Evolutionary conservation across 176 grass and related monocot genomes (phyloP), one percentile per base, ranked within the genome.

Genomic region (maize (Zea mays)): DNA sequence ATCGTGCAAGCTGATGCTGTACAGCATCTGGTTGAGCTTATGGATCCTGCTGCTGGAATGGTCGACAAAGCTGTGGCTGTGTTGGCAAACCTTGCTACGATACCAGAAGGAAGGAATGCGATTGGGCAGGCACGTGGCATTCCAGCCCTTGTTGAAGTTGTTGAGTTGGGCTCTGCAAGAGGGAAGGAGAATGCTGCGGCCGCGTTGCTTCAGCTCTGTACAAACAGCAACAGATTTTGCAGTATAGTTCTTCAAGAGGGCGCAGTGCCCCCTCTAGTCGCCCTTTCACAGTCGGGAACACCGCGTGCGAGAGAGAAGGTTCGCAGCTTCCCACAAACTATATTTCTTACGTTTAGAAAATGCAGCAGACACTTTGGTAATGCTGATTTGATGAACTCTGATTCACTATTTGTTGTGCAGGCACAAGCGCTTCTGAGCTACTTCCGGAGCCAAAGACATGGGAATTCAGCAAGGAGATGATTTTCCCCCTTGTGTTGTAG

Each of bases 21-120:
- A 68, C 87, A 0, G 72, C 58, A 93, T 72, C 84, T 97, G 36
- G 94, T 97, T 12, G 94, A 97, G 37, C 87, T 97, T 66, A 97
- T 97, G 94, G 94, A 97, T 58, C 94, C 94, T 87, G 90, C 88
- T 72, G 90, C 91, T 72, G 94, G 94, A 54, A 97, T 97, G 94
- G 94, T 97, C n/a, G 94, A 97, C 81, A 97, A 97, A 74, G 94
- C 94, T 69, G 94, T 93, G 49, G 94, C 94, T 57, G 94, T 97
- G 74, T 83, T 97, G 74, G 88, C 94, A 42, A 97, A 97, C 67
- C 91, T 97, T 72, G 90, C 94, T 61, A 97, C 94, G 5, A 91
- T 97, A 89, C 82, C 90, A 68, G 94, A 97, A 82, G 94, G 94
- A 50, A 90, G 94, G 81, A 89, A 21, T 72, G 86, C 94, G 0